Base-by-base conservation (phyloP, 1,139 yeast species). In the Taphrina flavorubra region DNA sequence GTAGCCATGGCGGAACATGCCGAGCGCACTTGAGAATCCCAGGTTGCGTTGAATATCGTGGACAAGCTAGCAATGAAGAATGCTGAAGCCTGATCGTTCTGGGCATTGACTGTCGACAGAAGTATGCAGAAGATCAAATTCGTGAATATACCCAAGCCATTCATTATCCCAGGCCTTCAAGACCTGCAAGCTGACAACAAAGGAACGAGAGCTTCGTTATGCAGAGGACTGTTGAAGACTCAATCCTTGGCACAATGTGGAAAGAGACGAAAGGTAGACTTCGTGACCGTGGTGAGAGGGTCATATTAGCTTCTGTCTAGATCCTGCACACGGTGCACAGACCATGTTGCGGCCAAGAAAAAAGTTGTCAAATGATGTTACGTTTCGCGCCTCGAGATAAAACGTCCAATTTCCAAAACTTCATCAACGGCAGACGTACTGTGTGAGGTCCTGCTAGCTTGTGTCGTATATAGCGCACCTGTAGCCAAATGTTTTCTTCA, bases 41-140 rank as follows among this genome's bases (percentile, higher is more conserved):
- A 58, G 25, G 62, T 42, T 2, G 62, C 51, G 14, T 58, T 44
- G 51, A 58, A 58, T 16, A 31, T 31, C n/a, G 62, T 31, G 25
- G 62, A 18, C 8, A 58, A 39, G 42, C 44, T 58, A 16, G 37
- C 14, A 16, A 25, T 37, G 31, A 53, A 53, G 58, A 53, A 53
- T 37, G 58, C 58, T 53, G 58, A 1, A 1, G 40, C 44, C 36
- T 53, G 58, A 36, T 36, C 58, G 14, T 1, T 36, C 25, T 53
- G 58, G 1, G 58, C 58, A 1, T 6, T 31, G 13, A 53, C 58
- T 20, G 53, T 8, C 37, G n/a, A 20, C 13, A 49, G 8, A 6
- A 49, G 36, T 11, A 49, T 11, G 8, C 53, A 20, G 36, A 49
- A 2, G 16, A 49, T 20, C 2, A n/a, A 2, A 3, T 13, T 14